A percentile compares a stretch with the other conserved stretches of the same genome.
phyloP scores from a whole-genome alignment of 164 flowering plant genomes.

The Houttuynia cordata region DNA sequence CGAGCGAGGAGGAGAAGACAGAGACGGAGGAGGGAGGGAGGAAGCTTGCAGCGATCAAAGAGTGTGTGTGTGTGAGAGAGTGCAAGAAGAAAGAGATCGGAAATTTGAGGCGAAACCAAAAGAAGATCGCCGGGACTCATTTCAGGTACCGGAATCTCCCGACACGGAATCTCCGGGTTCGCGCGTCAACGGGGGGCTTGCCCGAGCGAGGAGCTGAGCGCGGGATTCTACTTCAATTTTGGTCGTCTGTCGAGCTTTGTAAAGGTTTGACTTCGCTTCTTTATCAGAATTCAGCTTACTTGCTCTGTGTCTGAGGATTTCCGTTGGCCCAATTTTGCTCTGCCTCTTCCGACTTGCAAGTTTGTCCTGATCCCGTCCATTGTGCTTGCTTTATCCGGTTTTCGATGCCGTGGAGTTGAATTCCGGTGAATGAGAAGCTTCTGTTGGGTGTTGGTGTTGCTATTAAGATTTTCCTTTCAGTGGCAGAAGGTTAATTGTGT shows the following conservation, averaged over 20 bases:
- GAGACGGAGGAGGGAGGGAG: conserved; percentile 8
- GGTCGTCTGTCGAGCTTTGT: conserved; percentile 2
- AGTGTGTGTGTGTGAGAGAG: conserved; percentile 5
- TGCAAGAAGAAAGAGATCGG: neutral
- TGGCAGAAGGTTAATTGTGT: conserved; percentile 1
- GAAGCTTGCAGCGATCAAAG: conserved; percentile 19
- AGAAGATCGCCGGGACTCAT: neutral
- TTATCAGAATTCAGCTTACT: neutral
- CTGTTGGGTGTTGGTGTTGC: neutral
- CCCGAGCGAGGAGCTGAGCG: conserved; percentile 7
- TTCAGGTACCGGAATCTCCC: too few species aligned
- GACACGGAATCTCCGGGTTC: too few species aligned
- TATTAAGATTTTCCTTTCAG: conserved; percentile 2
- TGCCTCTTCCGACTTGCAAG: conserved; percentile 5
- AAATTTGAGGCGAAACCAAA: neutral
- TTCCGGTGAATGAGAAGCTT: conserved; percentile 4
- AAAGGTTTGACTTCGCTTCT: conserved; percentile 4
- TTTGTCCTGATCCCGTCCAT: conserved; percentile 8
- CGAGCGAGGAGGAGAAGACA: too few species aligned
- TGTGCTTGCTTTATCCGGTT: neutral
- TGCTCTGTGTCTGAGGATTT: neutral
- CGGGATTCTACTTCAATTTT: neutral
- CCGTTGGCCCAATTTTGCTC: conserved; percentile 2
- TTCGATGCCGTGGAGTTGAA: neutral
- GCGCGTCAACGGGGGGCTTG: too few species aligned